These are phyloP conservation scores for Rhizophagus prolifer DNA, from an alignment of 192 early-diverging fungal genomes.

Conservation along the genomic window DNA sequence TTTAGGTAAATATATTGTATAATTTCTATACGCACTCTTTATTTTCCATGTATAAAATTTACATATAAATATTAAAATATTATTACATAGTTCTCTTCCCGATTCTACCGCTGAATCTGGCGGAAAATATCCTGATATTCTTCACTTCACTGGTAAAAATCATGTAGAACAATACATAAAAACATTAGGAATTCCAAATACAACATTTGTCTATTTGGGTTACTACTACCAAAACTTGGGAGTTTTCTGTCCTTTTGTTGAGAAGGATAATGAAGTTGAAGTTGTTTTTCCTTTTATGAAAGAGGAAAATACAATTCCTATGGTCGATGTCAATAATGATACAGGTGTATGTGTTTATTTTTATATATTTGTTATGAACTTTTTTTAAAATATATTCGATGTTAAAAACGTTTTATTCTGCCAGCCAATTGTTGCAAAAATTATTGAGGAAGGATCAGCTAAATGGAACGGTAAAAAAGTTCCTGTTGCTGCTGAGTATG, in stretches of 20 bases:
- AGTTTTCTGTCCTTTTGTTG: background rate
- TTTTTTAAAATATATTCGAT: background rate
- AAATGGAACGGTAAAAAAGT: too few relatives aligned
- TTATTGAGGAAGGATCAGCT: too few relatives aligned
- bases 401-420: background rate
- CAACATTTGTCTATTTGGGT: slow-evolving; percentile 3
- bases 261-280: background rate
- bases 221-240: background rate
- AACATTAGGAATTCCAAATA: background rate
- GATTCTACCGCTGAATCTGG: background rate
- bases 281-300: background rate
- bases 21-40: too few relatives aligned
- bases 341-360: background rate
- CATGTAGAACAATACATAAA: slow-evolving; percentile 2
- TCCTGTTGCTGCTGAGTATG: background rate
- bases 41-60: too few relatives aligned
- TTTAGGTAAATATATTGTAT: background rate
- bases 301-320: background rate
- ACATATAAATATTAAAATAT: too few relatives aligned
- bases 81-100: background rate
- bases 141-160: background rate
- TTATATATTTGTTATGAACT: background rate
- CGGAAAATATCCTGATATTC: background rate
- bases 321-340: background rate
- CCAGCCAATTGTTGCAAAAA: too few relatives aligned